phyloP scores from a whole-genome alignment of 73 alveolate genomes.

The Blepharisma japonicum region DNA sequence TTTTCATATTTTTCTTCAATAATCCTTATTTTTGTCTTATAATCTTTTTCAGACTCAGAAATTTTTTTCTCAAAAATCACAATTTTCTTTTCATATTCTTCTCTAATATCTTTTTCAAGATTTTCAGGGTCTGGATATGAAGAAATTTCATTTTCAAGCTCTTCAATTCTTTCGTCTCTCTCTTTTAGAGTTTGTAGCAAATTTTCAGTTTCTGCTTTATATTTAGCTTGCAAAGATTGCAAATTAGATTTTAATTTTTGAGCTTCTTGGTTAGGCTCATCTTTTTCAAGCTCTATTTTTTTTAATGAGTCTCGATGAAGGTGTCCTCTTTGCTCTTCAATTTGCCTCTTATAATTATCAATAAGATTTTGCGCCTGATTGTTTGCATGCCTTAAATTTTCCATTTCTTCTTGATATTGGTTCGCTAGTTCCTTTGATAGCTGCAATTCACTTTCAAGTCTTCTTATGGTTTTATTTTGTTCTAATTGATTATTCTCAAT shows the following conservation, averaged over 20 bases:
- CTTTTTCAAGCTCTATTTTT: neutral
- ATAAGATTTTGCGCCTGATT: neutral
- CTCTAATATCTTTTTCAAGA: no score
- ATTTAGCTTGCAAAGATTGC: neutral
- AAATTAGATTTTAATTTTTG: neutral
- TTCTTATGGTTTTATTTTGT: neutral
- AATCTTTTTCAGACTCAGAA: neutral
- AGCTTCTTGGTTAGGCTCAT: conserved; percentile 6
- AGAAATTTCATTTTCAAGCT: no score
- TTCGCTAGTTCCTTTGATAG: neutral
- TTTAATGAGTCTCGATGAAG: neutral
- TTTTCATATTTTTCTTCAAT: conserved; percentile 1
- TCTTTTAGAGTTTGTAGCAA: conserved; percentile 10
- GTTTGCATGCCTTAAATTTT: neutral
- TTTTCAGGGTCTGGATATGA: no score
- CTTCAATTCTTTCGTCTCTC: neutral
- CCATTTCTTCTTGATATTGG: conserved; percentile 6
- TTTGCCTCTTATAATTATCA: neutral
- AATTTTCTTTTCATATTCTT: no score
- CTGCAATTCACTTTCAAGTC: neutral
- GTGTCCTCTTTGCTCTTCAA: neutral
- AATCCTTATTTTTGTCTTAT: neutral
- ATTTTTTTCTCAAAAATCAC: neutral
- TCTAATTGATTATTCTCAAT: neutral
- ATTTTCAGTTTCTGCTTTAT: neutral